Conservation (phyloP, 441 rosid species). For the Erodium moschatum region DNA sequence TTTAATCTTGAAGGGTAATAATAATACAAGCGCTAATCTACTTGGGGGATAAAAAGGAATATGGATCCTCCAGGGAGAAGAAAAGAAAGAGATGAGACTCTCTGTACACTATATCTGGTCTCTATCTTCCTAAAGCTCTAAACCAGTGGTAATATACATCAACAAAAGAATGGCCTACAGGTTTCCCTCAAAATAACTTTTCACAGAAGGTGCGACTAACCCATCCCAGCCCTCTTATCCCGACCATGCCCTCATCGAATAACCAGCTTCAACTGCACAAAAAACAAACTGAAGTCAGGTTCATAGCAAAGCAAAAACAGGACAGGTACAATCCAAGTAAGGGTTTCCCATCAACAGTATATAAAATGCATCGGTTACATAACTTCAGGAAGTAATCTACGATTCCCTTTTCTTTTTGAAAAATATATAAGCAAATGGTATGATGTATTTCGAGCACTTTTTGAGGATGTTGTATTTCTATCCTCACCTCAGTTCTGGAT, state of each 20-base stretch:
- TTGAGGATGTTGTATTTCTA: no score
- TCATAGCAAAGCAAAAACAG: no score
- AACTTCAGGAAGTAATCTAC: no score
- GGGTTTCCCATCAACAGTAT: not conserved
- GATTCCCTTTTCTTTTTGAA: no score
- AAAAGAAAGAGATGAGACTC: conserved; percentile 36
- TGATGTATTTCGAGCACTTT: no score
- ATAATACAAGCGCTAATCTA: conserved; percentile 49
- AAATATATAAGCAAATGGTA: no score
- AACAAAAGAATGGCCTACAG: not conserved
- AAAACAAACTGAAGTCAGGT: not conserved
- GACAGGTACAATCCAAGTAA: no score
- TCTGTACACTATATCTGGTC: conserved; percentile 59
- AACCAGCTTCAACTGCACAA: not conserved
- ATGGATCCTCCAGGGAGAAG: conserved; percentile 26
- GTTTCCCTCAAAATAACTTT: not conserved
- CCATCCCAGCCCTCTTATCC: not conserved
- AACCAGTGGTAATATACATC: conserved; percentile 51
- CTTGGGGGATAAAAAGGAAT: conserved; percentile 30
- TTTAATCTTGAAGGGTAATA: conserved; percentile 21
- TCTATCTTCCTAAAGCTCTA: conserved; percentile 46
- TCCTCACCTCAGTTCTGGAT: no score
- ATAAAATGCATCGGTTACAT: no score
- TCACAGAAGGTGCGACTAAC: not conserved
- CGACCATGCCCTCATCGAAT: not conserved